phyloP scores from a whole-genome alignment of 176 grass and related monocot species.

The Triticum urartu region DNA sequence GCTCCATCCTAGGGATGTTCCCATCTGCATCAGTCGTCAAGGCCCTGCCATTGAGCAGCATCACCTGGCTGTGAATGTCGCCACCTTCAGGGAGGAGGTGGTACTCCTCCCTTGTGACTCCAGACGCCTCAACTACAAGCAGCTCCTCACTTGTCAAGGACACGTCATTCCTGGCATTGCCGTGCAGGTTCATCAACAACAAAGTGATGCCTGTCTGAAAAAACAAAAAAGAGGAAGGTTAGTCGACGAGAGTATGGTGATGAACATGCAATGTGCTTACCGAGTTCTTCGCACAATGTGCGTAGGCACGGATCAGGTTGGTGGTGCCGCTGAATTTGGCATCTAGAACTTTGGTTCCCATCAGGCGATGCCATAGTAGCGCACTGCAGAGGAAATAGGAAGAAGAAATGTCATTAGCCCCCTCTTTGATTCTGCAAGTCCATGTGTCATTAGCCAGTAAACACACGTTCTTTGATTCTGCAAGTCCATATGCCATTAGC shows the following conservation, averaged over 20 bases:
- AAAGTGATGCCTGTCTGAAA: conserved; percentile 71
- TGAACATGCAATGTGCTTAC: conserved; percentile 30
- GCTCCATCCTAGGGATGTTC: conserved; percentile 43
- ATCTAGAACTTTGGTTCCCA: conserved; percentile 60
- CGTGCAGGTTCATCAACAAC: conserved; percentile 72
- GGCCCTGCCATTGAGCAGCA: conserved; percentile 59
- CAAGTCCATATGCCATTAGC: too few relatives aligned
- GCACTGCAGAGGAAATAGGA: conserved; percentile 35
- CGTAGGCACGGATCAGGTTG: conserved; percentile 46
- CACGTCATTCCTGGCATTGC: conserved; percentile 46
- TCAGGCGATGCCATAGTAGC: conserved; percentile 5
- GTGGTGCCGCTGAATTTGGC: conserved; percentile 46
- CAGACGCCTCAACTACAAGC: background rate
- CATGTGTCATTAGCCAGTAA: too few relatives aligned
- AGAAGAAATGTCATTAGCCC: too few relatives aligned
- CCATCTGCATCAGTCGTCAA: conserved; percentile 45
- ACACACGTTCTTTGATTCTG: too few relatives aligned
- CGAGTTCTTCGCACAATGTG: conserved; percentile 59
- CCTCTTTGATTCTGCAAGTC: too few relatives aligned
- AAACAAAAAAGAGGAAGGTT: background rate
- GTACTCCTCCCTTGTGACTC: conserved; percentile 53
- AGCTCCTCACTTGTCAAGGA: conserved; percentile 17
- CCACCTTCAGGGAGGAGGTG: conserved; percentile 49
- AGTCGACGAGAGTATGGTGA: background rate
- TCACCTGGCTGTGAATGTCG: conserved; percentile 56